Conservation (phyloP, 2,329 filamentous ascomycete species). For the Ascochyta rabiei region DNA sequence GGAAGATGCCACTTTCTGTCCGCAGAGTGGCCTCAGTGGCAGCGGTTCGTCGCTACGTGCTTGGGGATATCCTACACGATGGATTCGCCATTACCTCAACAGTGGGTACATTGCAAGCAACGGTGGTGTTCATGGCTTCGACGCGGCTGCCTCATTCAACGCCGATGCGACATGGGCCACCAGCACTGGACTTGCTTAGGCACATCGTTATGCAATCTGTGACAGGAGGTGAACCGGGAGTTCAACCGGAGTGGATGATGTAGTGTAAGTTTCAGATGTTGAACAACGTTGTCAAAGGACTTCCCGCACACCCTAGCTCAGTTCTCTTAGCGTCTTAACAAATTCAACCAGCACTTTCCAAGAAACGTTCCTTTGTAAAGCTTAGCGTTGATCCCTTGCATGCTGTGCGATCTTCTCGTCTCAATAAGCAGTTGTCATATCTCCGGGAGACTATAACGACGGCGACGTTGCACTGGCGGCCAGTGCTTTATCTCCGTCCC, state of each 20-base stretch:
- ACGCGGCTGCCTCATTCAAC: constrained; percentile 57
- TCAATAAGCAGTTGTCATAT: no score
- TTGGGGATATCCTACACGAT: constrained; percentile 67
- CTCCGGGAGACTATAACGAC: no score
- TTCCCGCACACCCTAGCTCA: no score
- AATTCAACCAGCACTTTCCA: no score
- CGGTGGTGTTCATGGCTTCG: constrained; percentile 63
- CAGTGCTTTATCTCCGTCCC: no score
- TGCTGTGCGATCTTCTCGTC: no score
- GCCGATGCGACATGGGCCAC: constrained; percentile 58
- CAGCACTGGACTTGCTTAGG: constrained; percentile 8
- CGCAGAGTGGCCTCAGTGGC: constrained; percentile 58
- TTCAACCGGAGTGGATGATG: no score
- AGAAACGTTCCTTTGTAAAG: no score
- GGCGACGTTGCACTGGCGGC: no score
- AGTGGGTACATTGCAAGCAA: constrained; percentile 59
- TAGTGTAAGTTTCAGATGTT: background rate
- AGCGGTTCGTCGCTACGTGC: constrained; percentile 60
- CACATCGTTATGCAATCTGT: background rate
- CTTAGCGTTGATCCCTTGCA: no score
- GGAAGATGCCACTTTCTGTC: constrained; percentile 70
- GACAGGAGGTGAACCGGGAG: background rate
- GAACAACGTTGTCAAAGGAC: background rate
- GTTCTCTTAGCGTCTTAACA: background rate
- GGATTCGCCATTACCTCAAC: constrained; percentile 61